Evolutionary conservation across 257 asterid genomes (phyloP), one percentile per base, ranked within the genome.

Genomic region (Linaria vulgaris): DNA sequence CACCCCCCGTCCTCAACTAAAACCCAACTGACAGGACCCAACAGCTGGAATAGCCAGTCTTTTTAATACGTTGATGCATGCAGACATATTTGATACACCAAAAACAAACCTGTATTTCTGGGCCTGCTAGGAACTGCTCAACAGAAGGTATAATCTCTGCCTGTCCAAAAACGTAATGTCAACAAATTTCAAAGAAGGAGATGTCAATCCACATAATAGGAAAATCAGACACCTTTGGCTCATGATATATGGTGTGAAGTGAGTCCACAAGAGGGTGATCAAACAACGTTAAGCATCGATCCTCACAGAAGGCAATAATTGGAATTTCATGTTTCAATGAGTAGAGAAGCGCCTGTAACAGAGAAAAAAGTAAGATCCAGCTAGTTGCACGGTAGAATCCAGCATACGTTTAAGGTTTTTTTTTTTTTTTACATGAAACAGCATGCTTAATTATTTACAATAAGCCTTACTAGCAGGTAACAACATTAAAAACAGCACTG

Each of bases 71-170:
- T 23, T 7, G 25, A 39, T 63, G 23, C 23, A 41, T 27, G 39
- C 30, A 34, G 20, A 66, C 43, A n/a, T 21, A 25, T 19, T 3
- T 17, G 21, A 23, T 24, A 13, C 1, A 50, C 0, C 39, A 45
- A 34, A 62, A 47, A 21, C 63, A 39, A 64, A 94, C 99, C 97
- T 94, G 99, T 81, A 90, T 80, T 60, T 90, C 95, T 20, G 48
- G 76, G 37, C 80, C 82, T 37, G 81, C 81, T 76, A 87, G 19
- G 62, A 94, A 86, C 79, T 90, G 87, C 61, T 85, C 96, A 21
- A 90, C 91, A 14, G 94, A 80, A 59, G 96, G 87, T 73, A 90
- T 85, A 66, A 90, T 79, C 82, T 90, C 97, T 30, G 95, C 99
- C 99, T 94, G 86, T 64, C 56, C 46, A 74, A 61, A 75, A 56